Evolutionary conservation across 2,329 filamentous ascomycete genomes (phyloP), one percentile per base, ranked within the genome.

Genomic region (Alternaria consortialis): DNA sequence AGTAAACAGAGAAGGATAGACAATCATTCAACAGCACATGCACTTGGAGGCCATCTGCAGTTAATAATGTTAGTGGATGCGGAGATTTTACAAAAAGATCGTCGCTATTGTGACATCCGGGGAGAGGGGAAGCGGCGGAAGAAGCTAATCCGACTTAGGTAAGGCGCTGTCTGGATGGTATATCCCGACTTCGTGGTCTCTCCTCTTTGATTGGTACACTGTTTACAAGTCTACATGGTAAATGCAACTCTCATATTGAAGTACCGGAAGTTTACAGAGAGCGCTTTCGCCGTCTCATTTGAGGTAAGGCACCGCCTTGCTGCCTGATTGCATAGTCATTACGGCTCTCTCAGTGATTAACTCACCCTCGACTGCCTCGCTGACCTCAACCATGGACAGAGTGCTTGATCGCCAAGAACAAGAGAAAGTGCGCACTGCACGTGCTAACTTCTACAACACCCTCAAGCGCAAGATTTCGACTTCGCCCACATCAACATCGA

Each of bases 231-330:
- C 32, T 23, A 34, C 37, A 53, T 47, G 5, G 37, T 43, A 25
- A 36, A 12, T 36, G 29, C 52, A 2, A 47, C 42, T 48, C 42
- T 53, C 31, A 53, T 43, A 42, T 17, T 15, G 20, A 15, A 53
- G 13, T 15, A 29, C 42, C 23, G 9, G 50, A 58, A 63, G 62
- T 47, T 23, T 4, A n/a, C 7, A 13, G 37, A 3, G 7, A 39
- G 37, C 6, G 7, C 27, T 13, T n/a, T 36, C 31, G 25, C 50
- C 13, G 39, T 20, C 5, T 25, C 6, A 47, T 44, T 20, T 12
- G 5, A 23, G 52, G 31, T 53, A 39, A 50, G 54, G 27, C 31
- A 44, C 46, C 64, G 63, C 60, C 62, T 71, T 61, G 64, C 63
- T 61, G 57, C 64, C 37, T 55, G 46, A 39, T 29, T 12, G 20